Evolutionary conservation across 352 stramenopile species (phyloP).

Genomic region (Phytopythium mirpurense): DNA sequence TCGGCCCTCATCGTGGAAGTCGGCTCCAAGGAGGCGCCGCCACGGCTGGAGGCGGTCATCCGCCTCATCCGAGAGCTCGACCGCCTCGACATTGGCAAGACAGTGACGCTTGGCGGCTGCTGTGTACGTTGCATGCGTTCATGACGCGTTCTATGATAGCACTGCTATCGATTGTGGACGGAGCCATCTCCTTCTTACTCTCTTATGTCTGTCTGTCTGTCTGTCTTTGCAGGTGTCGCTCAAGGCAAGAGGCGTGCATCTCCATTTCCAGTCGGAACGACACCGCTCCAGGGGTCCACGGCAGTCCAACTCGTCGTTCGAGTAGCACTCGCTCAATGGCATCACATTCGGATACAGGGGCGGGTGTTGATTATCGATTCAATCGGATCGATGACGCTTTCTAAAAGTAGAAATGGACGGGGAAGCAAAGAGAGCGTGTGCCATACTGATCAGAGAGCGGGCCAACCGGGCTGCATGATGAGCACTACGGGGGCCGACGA

Average conservation of each 20-base stretch:
- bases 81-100: constrained; percentile 52
- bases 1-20: constrained; percentile 45
- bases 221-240: constrained; percentile 16
- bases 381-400: not conserved
- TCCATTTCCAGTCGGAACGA: constrained; percentile 37
- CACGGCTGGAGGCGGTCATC: constrained; percentile 47
- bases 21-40: constrained; percentile 51
- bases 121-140: constrained; percentile 25
- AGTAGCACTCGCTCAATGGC: not conserved
- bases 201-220: not conserved
- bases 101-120: constrained; percentile 62
- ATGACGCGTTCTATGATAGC: not conserved
- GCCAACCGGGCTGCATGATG: not conserved
- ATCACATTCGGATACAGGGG: not conserved
- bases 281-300: not conserved
- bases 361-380: not conserved
- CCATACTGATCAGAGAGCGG: not conserved
- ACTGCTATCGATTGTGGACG: not conserved
- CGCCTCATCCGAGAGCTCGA: constrained; percentile 40
- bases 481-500: not conserved
- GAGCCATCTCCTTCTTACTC: not conserved
- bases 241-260: constrained; percentile 23
- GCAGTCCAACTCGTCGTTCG: not conserved
- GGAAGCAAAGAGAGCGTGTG: not conserved
- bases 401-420: not conserved